A percentile compares a stretch with the other conserved stretches of the same genome.
These are phyloP conservation scores for Metschnikowia aberdeeniae DNA, from an alignment of 805 yeast species.

Conservation along the genomic window DNA sequence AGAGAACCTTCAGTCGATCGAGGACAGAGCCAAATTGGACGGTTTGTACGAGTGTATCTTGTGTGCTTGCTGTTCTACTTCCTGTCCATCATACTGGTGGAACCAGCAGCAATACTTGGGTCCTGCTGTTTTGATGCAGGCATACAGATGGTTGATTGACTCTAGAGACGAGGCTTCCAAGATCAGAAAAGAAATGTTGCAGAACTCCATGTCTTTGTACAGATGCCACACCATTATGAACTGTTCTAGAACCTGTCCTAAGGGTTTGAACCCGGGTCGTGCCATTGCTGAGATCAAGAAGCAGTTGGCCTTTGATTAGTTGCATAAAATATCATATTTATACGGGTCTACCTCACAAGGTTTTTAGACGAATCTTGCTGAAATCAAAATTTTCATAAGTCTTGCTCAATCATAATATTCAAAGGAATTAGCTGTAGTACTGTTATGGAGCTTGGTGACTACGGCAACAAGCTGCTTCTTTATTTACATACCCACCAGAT, in stretches of 20 bases:
- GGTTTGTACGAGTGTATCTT: slow-evolving; percentile 96
- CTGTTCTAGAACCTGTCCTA: slow-evolving; percentile 97
- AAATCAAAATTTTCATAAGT: neutral
- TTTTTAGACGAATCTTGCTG: neutral
- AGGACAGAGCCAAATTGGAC: slow-evolving; percentile 92
- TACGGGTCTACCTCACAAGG: neutral
- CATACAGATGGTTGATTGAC: slow-evolving; percentile 97
- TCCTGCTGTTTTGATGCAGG: slow-evolving; percentile 98
- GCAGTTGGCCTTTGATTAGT: slow-evolving; percentile 73
- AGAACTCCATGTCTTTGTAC: slow-evolving; percentile 95
- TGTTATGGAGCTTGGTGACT: neutral
- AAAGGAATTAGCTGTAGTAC: neutral
- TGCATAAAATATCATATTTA: slow-evolving; percentile 11
- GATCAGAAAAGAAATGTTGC: slow-evolving; percentile 80
- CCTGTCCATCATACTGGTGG: slow-evolving; percentile 99
- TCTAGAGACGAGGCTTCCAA: slow-evolving; percentile 89
- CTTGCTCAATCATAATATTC: neutral
- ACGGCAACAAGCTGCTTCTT: no score
- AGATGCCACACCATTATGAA: slow-evolving; percentile 99
- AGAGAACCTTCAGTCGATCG: slow-evolving; percentile 87
- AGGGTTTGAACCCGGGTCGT: slow-evolving; percentile 95
- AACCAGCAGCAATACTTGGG: slow-evolving; percentile 98
- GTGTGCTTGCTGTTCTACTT: slow-evolving; percentile 98
- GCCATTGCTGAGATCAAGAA: slow-evolving; percentile 98
- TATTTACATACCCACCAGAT: no score